These are phyloP conservation scores for Serendipita sp. DNA, from an alignment of 768 basidiomycete species.

Conservation along the genomic window DNA sequence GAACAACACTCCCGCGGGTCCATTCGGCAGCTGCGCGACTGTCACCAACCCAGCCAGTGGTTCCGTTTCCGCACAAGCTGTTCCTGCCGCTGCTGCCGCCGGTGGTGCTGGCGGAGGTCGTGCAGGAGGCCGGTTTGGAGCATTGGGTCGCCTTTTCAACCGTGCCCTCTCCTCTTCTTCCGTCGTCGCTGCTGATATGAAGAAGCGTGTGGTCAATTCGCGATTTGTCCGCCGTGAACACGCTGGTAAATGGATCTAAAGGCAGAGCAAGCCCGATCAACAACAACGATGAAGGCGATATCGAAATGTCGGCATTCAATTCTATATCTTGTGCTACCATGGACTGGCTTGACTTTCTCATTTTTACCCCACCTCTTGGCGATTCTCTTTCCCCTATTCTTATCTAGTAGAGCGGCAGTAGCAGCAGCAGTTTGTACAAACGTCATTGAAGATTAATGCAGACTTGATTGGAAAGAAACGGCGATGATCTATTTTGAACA, in stretches of 20 bases:
- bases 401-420: too few relatives aligned
- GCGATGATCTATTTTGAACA: too few relatives aligned
- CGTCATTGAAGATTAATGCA: background rate
- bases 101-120: background rate
- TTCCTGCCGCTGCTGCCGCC: background rate
- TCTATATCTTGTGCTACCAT: too few relatives aligned
- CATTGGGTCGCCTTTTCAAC: background rate
- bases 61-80: background rate
- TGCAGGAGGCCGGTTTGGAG: background rate
- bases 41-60: background rate
- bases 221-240: background rate
- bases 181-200: background rate
- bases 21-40: constrained; percentile 21
- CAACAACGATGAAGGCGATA: too few relatives aligned
- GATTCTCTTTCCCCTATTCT: too few relatives aligned
- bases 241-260: constrained; percentile 6
- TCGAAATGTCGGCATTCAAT: too few relatives aligned
- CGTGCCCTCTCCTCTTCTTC: too few relatives aligned
- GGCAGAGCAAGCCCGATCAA: too few relatives aligned
- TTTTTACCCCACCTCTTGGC: too few relatives aligned
- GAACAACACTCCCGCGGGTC: constrained; percentile 17
- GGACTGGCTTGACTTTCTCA: too few relatives aligned
- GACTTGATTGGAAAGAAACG: background rate
- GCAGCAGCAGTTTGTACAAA: too few relatives aligned
- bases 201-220: background rate